Percentiles rank a stretch among this genome's conserved stretches.
These are phyloP conservation scores for Scheffersomyces cryptocercus DNA, from an alignment of 1,139 yeast species.

Conservation along the genomic window DNA sequence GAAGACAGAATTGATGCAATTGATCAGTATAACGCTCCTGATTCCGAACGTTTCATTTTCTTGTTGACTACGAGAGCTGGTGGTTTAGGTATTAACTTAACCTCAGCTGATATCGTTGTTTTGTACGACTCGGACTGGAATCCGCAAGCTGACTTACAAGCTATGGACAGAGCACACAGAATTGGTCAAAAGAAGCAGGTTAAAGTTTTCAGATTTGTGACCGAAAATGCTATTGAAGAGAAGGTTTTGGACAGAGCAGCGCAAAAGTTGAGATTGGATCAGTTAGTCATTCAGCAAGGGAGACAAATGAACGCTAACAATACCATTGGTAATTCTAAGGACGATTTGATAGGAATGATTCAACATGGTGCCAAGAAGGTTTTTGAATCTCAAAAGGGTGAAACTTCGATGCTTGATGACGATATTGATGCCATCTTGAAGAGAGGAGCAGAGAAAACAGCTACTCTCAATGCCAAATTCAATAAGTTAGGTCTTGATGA, in stretches of 20 bases:
- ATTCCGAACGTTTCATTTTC: conserved; percentile 80
- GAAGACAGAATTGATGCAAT: conserved; percentile 91
- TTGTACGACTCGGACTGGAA: conserved; percentile 97
- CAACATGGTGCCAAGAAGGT: conserved; percentile 95
- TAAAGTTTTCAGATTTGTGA: conserved; percentile 84
- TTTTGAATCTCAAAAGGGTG: conserved; percentile 51
- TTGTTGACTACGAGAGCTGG: conserved; percentile 97
- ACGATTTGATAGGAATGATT: conserved; percentile 89
- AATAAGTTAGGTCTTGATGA: conserved; percentile 88
- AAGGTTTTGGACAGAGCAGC: conserved; percentile 95
- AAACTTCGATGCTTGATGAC: conserved; percentile 50
- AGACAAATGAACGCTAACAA: conserved; percentile 48
- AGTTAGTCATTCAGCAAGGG: conserved; percentile 94
- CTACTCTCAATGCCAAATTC: conserved; percentile 63
- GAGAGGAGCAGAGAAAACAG: conserved; percentile 81
- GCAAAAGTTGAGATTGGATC: conserved; percentile 88
- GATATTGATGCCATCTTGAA: conserved; percentile 80
- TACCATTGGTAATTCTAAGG: conserved; percentile 64
- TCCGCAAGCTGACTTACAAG: conserved; percentile 98
- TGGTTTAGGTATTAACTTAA: conserved; percentile 92
- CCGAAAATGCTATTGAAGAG: conserved; percentile 96
- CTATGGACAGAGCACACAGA: conserved; percentile 98
- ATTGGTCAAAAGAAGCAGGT: conserved; percentile 98
- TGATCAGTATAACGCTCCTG: conserved; percentile 86
- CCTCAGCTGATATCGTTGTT: conserved; percentile 89